Percentiles rank a stretch among this genome's conserved stretches.
phyloP scores from a whole-genome alignment of 2,329 filamentous ascomycete genomes.

The Cladosporium sp. region DNA sequence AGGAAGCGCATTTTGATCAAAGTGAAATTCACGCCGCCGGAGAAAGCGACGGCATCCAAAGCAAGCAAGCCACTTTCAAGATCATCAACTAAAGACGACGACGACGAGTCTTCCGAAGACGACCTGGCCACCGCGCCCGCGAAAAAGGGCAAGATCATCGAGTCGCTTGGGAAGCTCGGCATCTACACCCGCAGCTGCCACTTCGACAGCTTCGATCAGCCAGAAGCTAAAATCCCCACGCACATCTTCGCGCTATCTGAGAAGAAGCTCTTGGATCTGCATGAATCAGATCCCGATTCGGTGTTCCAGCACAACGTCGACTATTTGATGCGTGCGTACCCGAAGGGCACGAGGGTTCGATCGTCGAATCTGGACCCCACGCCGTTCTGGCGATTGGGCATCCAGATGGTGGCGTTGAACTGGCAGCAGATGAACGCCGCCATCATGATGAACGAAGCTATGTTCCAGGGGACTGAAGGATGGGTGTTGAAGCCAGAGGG shows the following conservation, averaged over 20 bases:
- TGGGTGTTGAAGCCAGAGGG: constrained; percentile 83
- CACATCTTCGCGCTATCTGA: constrained; percentile 68
- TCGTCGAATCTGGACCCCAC: constrained; percentile 87
- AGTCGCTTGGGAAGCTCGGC: constrained; percentile 71
- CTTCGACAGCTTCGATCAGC: constrained; percentile 71
- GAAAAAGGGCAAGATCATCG: constrained; percentile 64
- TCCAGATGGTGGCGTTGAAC: constrained; percentile 89
- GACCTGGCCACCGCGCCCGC: constrained; percentile 42
- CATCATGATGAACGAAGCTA: constrained; percentile 94
- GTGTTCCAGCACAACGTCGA: constrained; percentile 81
- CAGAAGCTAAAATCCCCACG: constrained; percentile 57
- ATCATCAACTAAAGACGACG: constrained; percentile 23
- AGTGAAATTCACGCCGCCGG: constrained; percentile 50
- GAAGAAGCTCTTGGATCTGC: constrained; percentile 66
- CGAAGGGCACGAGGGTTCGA: constrained; percentile 75
- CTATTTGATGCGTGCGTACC: constrained; percentile 86
- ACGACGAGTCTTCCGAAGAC: constrained; percentile 42
- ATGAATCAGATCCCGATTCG: constrained; percentile 54
- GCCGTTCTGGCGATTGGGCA: constrained; percentile 82
- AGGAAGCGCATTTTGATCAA: constrained; percentile 71
- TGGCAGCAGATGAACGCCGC: constrained; percentile 91
- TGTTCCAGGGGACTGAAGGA: constrained; percentile 79
- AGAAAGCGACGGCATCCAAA: constrained; percentile 32
- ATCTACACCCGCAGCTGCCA: constrained; percentile 86
- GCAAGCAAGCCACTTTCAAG: constrained; percentile 23